Conservation (phyloP, 768 basidiomycete genomes). For the Pleurotus tuber-regium region DNA sequence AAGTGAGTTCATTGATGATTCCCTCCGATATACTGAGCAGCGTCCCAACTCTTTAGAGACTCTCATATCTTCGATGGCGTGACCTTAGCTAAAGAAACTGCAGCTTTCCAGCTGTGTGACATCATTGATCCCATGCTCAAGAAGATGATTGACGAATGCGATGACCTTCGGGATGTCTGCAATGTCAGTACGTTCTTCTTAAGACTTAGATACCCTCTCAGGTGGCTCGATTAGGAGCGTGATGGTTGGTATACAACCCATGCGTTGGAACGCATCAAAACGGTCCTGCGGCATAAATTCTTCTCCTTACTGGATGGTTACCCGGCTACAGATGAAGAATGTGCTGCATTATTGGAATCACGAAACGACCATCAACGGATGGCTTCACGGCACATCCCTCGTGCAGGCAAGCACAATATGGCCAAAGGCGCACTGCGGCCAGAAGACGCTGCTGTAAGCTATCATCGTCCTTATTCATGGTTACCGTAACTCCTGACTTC, state of each 20-base stretch:
- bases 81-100: slow-evolving; percentile 77
- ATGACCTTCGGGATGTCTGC: slow-evolving; percentile 67
- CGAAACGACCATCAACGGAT: slow-evolving; percentile 38
- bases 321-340: slow-evolving; percentile 70
- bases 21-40: slow-evolving; percentile 1
- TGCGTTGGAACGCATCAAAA: slow-evolving; percentile 80
- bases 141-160: slow-evolving; percentile 73
- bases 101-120: slow-evolving; percentile 93
- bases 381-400: slow-evolving; percentile 46
- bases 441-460: slow-evolving; percentile 77
- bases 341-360: slow-evolving; percentile 54
- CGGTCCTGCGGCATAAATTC: slow-evolving; percentile 82
- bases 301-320: slow-evolving; percentile 74
- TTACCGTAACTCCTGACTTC: neutral
- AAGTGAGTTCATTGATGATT: slow-evolving; percentile 35
- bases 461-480: neutral
- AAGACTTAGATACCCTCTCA: neutral
- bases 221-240: slow-evolving; percentile 66
- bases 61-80: slow-evolving; percentile 91
- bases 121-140: slow-evolving; percentile 83
- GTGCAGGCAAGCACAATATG: slow-evolving; percentile 82
- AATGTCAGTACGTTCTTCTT: slow-evolving; percentile 51
- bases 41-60: slow-evolving; percentile 26
- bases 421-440: slow-evolving; percentile 81
- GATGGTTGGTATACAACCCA: slow-evolving; percentile 88